Conservation (phyloP, 1,139 yeast species). For the Yamadazyma dendronema region DNA sequence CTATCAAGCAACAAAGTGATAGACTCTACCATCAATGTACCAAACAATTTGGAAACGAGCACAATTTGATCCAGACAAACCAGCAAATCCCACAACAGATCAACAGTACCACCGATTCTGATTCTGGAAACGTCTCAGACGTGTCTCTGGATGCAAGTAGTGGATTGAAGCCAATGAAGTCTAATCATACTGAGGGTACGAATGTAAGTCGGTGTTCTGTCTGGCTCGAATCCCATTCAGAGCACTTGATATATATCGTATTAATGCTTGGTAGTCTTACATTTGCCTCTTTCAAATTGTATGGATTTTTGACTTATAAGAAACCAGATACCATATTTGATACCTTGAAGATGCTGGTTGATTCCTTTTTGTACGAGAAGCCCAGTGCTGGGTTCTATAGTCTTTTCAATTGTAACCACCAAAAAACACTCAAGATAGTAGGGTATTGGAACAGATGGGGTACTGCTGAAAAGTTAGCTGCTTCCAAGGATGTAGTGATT, state of each 20-base stretch:
- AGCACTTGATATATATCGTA: slow-evolving; percentile 13
- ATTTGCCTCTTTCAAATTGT: slow-evolving; percentile 2
- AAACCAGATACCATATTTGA: slow-evolving; percentile 2
- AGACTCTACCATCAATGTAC: slow-evolving; percentile 19
- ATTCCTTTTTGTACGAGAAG: slow-evolving; percentile 2
- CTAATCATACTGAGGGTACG: too few relatives aligned
- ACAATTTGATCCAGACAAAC: too few relatives aligned
- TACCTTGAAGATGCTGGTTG: background rate
- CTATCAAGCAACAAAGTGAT: slow-evolving; percentile 26
- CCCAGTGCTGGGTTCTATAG: background rate
- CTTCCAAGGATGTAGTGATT: too few relatives aligned
- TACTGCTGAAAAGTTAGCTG: too few relatives aligned
- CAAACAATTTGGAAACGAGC: background rate
- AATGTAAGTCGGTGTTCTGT: too few relatives aligned
- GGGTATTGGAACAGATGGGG: background rate
- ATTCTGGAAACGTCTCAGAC: too few relatives aligned
- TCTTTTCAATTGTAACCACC: background rate
- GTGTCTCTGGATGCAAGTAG: too few relatives aligned
- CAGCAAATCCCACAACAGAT: too few relatives aligned
- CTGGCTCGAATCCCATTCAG: slow-evolving; percentile 12
- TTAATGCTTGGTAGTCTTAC: background rate
- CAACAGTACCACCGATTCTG: too few relatives aligned
- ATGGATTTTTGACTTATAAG: background rate
- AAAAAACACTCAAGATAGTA: background rate
- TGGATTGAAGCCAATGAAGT: too few relatives aligned